Evolutionary conservation across 2,329 filamentous ascomycete species (phyloP).

Genomic region (Elsinoe fawcettii): DNA sequence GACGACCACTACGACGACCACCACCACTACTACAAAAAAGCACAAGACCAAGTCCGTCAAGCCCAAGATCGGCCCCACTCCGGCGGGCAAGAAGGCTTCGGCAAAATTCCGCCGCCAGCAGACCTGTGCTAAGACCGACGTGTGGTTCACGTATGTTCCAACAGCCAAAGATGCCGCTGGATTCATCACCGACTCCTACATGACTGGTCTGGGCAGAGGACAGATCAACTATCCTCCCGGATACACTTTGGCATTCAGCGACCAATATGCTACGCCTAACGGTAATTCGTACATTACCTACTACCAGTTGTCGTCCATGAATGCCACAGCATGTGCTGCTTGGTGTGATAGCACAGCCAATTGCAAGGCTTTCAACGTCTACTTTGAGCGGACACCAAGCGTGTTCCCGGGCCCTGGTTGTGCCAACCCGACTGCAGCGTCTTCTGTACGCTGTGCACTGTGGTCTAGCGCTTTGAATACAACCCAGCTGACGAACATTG

Average conservation of each 20-base stretch:
- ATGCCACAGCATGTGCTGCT: constrained; percentile 16
- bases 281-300: constrained; percentile 18
- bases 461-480: constrained; percentile 3
- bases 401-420: constrained; percentile 18
- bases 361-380: constrained; percentile 21
- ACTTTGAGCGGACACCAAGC: constrained; percentile 19
- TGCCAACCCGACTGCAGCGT: constrained; percentile 13
- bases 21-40: neutral
- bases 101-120: neutral
- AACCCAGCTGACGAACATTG: constrained; percentile 23
- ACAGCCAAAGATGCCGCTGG: constrained; percentile 15
- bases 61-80: neutral
- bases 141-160: constrained; percentile 13
- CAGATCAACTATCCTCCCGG: constrained; percentile 13
- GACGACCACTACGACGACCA: neutral
- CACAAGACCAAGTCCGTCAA: neutral
- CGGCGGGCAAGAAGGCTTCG: neutral
- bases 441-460: constrained; percentile 14
- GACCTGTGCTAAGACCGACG: neutral
- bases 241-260: constrained; percentile 17
- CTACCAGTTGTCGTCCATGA: constrained; percentile 16
- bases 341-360: constrained; percentile 17
- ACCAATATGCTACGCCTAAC: constrained; percentile 6
- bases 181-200: constrained; percentile 16
- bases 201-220: constrained; percentile 14